Evolutionary conservation across 768 basidiomycete genomes (phyloP).

Genomic region (Psilocybe cyanescens): DNA sequence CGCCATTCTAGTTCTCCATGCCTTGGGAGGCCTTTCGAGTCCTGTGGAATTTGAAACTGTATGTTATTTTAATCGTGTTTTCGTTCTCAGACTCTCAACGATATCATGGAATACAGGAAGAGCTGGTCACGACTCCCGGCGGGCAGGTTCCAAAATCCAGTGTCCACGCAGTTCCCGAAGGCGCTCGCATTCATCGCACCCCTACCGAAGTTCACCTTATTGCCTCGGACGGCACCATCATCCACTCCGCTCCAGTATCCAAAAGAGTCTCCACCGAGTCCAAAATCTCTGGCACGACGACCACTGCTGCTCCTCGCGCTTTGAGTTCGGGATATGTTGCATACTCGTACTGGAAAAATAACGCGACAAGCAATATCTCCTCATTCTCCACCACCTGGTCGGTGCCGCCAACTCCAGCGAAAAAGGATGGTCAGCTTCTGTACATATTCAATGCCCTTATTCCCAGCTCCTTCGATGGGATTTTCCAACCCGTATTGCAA

Average conservation of each 20-base stretch:
- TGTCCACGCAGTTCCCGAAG: conserved; percentile 20
- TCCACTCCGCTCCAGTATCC: conserved; percentile 15
- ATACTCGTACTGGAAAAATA: conserved; percentile 22
- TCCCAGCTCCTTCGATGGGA: conserved; percentile 19
- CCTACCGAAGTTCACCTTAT: conserved; percentile 16
- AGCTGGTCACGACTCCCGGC: conserved; percentile 20
- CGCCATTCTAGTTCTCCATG: not conserved
- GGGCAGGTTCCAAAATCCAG: conserved; percentile 16
- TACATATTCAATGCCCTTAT: conserved; percentile 27
- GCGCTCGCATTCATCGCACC: conserved; percentile 19
- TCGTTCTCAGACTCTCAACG: not conserved
- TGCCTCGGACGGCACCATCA: conserved; percentile 14
- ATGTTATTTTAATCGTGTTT: not conserved
- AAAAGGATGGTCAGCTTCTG: conserved; percentile 21
- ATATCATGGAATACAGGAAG: not conserved
- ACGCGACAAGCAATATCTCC: conserved; percentile 14
- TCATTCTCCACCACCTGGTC: conserved; percentile 21
- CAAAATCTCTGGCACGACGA: conserved; percentile 6
- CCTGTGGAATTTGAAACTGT: not conserved
- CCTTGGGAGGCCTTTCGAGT: not conserved
- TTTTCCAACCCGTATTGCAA: conserved; percentile 28
- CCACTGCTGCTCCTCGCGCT: conserved; percentile 6
- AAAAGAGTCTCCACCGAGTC: not conserved
- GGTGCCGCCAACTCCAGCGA: conserved; percentile 24
- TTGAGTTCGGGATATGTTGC: conserved; percentile 16